Evolutionary conservation across 345 rosid species (phyloP).

Genomic region (Balakata baccata): DNA sequence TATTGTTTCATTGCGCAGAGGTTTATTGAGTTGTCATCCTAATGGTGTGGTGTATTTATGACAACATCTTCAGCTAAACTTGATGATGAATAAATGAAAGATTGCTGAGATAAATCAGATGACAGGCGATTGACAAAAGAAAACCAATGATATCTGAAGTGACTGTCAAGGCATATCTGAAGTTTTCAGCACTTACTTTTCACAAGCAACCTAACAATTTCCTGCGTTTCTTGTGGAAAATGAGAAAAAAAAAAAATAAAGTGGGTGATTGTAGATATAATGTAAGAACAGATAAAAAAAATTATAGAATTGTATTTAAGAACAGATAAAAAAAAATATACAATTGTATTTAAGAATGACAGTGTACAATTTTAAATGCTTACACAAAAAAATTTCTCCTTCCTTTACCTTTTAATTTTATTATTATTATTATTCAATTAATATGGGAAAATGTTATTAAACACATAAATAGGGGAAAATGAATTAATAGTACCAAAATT

Average conservation of each 20-base stretch:
- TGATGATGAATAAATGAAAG: neutral
- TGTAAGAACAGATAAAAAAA: too few species aligned
- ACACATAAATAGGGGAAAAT: too few species aligned
- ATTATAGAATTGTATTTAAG: too few species aligned
- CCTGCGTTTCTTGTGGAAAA: neutral
- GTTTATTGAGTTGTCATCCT: constrained; percentile 3
- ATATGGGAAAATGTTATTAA: too few species aligned
- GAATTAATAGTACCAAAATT: too few species aligned
- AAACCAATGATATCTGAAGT: neutral
- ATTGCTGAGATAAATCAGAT: neutral
- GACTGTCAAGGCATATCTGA: neutral
- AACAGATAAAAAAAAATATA: too few species aligned
- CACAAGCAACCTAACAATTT: neutral
- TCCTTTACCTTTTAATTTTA: too few species aligned
- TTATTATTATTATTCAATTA: too few species aligned
- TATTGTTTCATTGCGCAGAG: constrained; percentile 18
- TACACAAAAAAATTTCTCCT: too few species aligned
- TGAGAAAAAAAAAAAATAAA: neutral
- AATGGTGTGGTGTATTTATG: neutral
- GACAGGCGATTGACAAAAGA: neutral
- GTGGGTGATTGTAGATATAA: too few species aligned
- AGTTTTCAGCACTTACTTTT: neutral
- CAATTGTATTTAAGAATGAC: too few species aligned
- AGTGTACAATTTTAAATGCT: too few species aligned
- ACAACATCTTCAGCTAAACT: neutral